Conservation (phyloP, 495 filamentous ascomycete genomes). For the Penicillium malachiteum region DNA sequence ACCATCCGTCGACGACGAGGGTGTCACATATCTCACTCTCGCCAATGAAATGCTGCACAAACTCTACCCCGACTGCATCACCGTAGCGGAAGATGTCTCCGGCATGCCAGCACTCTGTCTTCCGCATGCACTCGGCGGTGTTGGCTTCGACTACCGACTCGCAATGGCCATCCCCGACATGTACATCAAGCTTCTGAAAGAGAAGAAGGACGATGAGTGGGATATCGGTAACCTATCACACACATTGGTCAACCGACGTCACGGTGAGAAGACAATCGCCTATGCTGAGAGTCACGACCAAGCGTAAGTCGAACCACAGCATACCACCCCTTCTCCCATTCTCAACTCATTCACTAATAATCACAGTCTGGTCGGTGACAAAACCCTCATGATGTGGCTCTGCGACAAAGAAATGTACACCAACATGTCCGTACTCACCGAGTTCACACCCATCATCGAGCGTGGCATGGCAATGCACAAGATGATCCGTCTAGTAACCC, state of each 20-base stretch:
- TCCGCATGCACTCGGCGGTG: conserved; percentile 77
- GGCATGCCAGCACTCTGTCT: conserved; percentile 96
- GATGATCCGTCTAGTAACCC: conserved; percentile 92
- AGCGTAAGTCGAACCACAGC: conserved; percentile 65
- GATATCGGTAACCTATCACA: conserved; percentile 81
- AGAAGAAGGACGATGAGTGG: conserved; percentile 89
- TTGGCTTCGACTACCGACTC: conserved; percentile 96
- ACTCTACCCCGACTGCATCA: conserved; percentile 82
- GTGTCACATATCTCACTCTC: conserved; percentile 91
- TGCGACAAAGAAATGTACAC: conserved; percentile 98
- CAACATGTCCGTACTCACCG: conserved; percentile 85
- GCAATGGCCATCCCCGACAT: conserved; percentile 98
- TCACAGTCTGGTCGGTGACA: conserved; percentile 88
- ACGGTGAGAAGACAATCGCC: conserved; percentile 98
- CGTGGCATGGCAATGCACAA: conserved; percentile 92
- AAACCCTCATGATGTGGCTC: conserved; percentile 94
- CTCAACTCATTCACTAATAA: conserved; percentile 27
- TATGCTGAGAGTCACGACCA: conserved; percentile 98
- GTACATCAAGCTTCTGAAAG: conserved; percentile 98
- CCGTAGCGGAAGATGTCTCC: conserved; percentile 94
- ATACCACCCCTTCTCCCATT: neutral
- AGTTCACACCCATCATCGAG: conserved; percentile 85
- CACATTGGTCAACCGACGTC: conserved; percentile 86
- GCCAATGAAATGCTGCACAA: conserved; percentile 95
- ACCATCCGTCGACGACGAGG: conserved; percentile 86